Conservation (phyloP, 257 asterid genomes). For the Jacaranda mimosifolia region DNA sequence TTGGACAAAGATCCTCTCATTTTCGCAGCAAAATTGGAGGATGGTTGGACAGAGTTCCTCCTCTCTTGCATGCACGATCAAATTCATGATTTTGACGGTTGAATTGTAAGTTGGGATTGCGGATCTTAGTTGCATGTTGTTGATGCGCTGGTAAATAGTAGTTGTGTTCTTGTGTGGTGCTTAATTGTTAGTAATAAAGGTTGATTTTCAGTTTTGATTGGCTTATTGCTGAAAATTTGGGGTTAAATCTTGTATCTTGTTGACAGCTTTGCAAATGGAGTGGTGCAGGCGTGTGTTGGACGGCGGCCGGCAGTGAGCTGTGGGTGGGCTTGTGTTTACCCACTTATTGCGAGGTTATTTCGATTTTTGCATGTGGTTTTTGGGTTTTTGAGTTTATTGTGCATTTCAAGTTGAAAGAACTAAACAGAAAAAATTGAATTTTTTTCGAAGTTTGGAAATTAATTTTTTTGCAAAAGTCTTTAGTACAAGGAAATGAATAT, state of each 20-base stretch:
- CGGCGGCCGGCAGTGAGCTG: background rate
- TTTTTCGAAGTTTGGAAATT: background rate
- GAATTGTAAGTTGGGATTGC: background rate
- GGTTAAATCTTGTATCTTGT: conserved; percentile 13
- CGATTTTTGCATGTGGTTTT: background rate
- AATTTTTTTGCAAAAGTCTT: no score
- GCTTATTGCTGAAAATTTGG: conserved; percentile 8
- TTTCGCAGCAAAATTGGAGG: background rate
- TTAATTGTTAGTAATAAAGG: background rate
- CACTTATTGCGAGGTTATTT: no score
- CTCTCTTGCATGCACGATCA: conserved; percentile 6
- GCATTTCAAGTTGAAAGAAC: background rate
- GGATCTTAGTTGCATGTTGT: background rate
- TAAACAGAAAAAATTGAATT: background rate
- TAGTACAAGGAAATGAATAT: background rate
- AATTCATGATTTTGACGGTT: background rate
- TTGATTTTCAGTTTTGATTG: background rate
- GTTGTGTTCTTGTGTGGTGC: no score
- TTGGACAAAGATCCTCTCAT: background rate
- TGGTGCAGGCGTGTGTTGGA: background rate
- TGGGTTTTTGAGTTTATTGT: conserved; percentile 1
- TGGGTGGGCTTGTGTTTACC: no score
- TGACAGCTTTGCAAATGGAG: conserved; percentile 1
- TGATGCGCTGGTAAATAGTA: background rate
- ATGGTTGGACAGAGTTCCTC: background rate